Conservation (phyloP, 257 asterid species). For the Primulina tabacum region DNA sequence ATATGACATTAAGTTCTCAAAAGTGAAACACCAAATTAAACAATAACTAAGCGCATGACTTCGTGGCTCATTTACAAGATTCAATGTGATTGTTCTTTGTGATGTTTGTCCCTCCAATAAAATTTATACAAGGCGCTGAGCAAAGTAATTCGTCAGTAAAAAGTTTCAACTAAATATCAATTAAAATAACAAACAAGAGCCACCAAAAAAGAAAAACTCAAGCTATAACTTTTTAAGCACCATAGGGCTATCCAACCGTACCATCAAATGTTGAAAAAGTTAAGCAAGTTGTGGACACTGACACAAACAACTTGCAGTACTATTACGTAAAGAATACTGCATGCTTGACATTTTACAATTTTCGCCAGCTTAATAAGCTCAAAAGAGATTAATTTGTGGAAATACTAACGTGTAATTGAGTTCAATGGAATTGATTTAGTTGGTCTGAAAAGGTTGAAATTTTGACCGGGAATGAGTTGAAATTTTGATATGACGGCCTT, state of each 20-base stretch:
- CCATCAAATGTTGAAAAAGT: conserved; percentile 3
- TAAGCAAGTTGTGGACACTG: background rate
- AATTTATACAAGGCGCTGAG: background rate
- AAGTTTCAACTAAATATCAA: background rate
- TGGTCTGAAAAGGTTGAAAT: background rate
- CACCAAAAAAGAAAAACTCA: background rate
- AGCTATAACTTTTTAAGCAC: conserved; percentile 6
- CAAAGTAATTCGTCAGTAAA: background rate
- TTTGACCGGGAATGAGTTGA: no score
- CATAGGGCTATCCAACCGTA: background rate
- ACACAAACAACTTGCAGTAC: background rate
- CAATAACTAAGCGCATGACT: background rate
- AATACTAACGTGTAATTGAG: background rate
- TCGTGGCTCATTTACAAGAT: background rate
- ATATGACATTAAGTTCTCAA: conserved; percentile 11
- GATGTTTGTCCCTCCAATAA: background rate
- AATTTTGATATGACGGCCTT: background rate
- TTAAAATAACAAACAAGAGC: conserved; percentile 8
- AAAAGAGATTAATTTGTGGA: background rate
- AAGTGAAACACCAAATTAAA: conserved; percentile 6
- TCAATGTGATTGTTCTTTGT: background rate
- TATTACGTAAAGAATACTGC: background rate
- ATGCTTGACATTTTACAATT: background rate
- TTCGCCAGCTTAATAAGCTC: background rate
- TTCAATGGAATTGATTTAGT: background rate